A percentile compares a stretch with the other conserved stretches of the same genome.
Evolutionary conservation across 2,329 filamentous ascomycete species (phyloP).

Genomic region (Paecilomyces dactylethromorphus): DNA sequence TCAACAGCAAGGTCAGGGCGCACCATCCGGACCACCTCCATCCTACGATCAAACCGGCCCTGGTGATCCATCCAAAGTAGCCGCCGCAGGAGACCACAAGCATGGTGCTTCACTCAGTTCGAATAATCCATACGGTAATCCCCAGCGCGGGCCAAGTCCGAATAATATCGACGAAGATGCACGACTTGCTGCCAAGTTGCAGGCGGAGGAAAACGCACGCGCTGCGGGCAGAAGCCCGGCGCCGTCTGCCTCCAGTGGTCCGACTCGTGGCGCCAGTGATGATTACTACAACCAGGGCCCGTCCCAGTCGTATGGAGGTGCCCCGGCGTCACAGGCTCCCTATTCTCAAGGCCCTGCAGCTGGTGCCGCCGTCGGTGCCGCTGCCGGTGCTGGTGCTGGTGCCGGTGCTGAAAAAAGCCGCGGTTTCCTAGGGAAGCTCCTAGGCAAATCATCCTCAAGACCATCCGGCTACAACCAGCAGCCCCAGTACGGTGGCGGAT

Average conservation of each 20-base stretch:
- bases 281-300: slow-evolving; percentile 40
- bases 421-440: slow-evolving; percentile 10
- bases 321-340: background rate
- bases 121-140: slow-evolving; percentile 65
- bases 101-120: slow-evolving; percentile 38
- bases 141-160: slow-evolving; percentile 2
- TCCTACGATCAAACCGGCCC: slow-evolving; percentile 55
- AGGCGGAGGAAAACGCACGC: slow-evolving; percentile 74
- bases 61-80: slow-evolving; percentile 33
- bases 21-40: slow-evolving; percentile 39
- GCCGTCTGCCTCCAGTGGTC: background rate
- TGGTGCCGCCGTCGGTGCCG: no score
- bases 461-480: background rate
- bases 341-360: slow-evolving; percentile 1
- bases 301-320: slow-evolving; percentile 7
- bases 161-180: slow-evolving; percentile 59
- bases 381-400: no score
- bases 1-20: slow-evolving; percentile 50
- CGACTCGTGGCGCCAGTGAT: slow-evolving; percentile 33
- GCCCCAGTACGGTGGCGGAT: slow-evolving; percentile 1
- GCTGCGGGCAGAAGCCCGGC: slow-evolving; percentile 24
- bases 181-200: slow-evolving; percentile 65
- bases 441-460: slow-evolving; percentile 2
- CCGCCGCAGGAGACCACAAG: slow-evolving; percentile 36
- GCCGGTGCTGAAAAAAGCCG: no score